Base-by-base conservation (phyloP, 75 land plant species). In the Larix kaempferi region DNA sequence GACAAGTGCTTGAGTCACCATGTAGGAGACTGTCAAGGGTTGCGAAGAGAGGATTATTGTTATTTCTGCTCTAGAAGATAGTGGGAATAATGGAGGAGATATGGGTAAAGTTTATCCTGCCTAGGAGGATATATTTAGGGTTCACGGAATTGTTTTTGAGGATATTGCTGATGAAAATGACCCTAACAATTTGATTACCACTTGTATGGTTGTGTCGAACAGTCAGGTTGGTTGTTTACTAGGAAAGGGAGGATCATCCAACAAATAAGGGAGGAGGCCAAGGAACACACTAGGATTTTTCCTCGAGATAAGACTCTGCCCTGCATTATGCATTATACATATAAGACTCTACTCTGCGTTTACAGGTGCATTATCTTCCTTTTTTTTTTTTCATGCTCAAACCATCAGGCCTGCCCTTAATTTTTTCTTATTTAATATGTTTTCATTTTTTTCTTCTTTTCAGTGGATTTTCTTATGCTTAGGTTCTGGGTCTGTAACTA, bases 1-100 rank as follows among this genome's bases (percentile, higher is more conserved):
- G 44, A 94, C 96, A 0, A 92, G 96, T 11, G 94, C 96, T 16
- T 85, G 86, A 86, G 88, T 94, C 73, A 84, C 77, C 39, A 88
- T 94, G 25, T 88, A 89, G 27, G 88, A 84, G 74, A 54, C 86
- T 11, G 80, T 84, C 39, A 81, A 86, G 16, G 82, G 82, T 29
- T 65, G 81, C 29, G 84, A 85, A 21, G 92, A 90, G 55, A 82
- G 88, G 19, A 84, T 88, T 25, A 78, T 90, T 25, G 56, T 80
- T 29, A 66, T 85, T 13, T 78, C 87, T 72, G 10, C 6, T 25
- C 59, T 49, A 35, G n/a, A 21, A 12, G 71, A 63, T 8, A 54
- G 1, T 41, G 75, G 41, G 13, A 63, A 49, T 8, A 58, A 4
- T 41, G 72, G 35, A 56, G 80, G n/a, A 7, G 82, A 62, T 2